Conservation (phyloP, 1,139 yeast genomes). For the Tardiomyces blankii region DNA sequence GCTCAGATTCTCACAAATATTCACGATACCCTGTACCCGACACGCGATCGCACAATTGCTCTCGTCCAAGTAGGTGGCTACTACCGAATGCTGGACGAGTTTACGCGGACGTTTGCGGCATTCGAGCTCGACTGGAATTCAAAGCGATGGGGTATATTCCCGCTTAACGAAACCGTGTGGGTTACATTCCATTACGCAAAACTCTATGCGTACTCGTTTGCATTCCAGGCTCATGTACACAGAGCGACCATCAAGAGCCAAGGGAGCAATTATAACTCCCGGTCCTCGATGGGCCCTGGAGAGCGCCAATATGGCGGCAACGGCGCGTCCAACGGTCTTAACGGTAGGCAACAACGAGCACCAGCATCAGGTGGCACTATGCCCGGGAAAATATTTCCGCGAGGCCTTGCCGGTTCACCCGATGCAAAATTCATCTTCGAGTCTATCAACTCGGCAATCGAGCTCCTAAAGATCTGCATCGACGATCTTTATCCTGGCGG, state of each 20-base stretch:
- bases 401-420: constrained; percentile 13
- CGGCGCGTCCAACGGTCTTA: neutral
- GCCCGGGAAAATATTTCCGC: constrained; percentile 11
- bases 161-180: constrained; percentile 15
- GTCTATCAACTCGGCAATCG: constrained; percentile 12
- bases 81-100: constrained; percentile 14
- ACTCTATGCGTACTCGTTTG: constrained; percentile 16
- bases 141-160: constrained; percentile 12
- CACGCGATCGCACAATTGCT: constrained; percentile 15
- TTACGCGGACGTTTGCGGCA: constrained; percentile 14
- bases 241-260: constrained; percentile 8
- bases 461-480: constrained; percentile 11
- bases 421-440: constrained; percentile 16
- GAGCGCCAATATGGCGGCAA: no score
- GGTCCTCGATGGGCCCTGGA: no score
- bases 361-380: constrained; percentile 1
- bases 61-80: constrained; percentile 14
- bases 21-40: constrained; percentile 15
- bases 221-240: constrained; percentile 14
- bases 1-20: constrained; percentile 15
- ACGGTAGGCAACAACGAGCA: neutral
- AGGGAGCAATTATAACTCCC: neutral
- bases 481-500: constrained; percentile 12
- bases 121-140: constrained; percentile 13
- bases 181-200: constrained; percentile 12